These are phyloP conservation scores for Diaporthe helianthi DNA, from an alignment of 2,329 filamentous ascomycete species.

Conservation along the genomic window DNA sequence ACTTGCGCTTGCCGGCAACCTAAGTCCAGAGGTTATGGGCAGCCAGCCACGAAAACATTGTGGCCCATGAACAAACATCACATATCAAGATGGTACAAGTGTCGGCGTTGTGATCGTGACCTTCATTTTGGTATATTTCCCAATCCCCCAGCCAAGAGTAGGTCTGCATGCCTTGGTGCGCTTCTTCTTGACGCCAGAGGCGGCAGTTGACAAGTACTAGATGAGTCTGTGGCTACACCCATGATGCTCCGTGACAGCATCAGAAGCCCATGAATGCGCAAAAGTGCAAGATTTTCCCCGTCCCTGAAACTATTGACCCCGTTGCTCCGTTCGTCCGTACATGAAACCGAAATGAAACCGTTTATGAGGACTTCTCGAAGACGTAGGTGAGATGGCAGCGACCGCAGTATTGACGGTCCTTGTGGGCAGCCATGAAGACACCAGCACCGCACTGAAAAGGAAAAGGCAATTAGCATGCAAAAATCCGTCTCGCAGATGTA, in stretches of 20 bases:
- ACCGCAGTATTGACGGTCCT: constrained; percentile 97
- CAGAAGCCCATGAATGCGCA: constrained; percentile 23
- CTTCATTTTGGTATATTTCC: constrained; percentile 28
- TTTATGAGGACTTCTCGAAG: constrained; percentile 69
- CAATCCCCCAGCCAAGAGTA: constrained; percentile 22
- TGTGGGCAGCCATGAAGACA: constrained; percentile 99
- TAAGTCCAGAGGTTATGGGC: background rate
- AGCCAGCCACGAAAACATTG: background rate
- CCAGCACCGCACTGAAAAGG: constrained; percentile 86
- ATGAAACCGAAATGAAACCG: constrained; percentile 31
- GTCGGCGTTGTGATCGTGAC: constrained; percentile 25
- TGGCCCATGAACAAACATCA: background rate
- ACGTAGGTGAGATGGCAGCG: constrained; percentile 77
- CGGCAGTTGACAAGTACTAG: constrained; percentile 28
- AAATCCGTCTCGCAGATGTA: rapidly evolving
- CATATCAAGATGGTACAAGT: background rate
- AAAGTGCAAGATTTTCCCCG: constrained; percentile 29
- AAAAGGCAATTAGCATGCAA: constrained; percentile 44
- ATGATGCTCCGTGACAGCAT: constrained; percentile 1
- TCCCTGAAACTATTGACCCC: constrained; percentile 28
- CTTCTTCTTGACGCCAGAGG: background rate
- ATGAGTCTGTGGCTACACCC: constrained; percentile 28
- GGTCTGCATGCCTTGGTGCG: background rate
- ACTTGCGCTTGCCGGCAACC: background rate
- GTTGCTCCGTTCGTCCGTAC: constrained; percentile 34